Evolutionary conservation across 768 basidiomycete species (phyloP).

Genomic region (Tremella fuciformis): DNA sequence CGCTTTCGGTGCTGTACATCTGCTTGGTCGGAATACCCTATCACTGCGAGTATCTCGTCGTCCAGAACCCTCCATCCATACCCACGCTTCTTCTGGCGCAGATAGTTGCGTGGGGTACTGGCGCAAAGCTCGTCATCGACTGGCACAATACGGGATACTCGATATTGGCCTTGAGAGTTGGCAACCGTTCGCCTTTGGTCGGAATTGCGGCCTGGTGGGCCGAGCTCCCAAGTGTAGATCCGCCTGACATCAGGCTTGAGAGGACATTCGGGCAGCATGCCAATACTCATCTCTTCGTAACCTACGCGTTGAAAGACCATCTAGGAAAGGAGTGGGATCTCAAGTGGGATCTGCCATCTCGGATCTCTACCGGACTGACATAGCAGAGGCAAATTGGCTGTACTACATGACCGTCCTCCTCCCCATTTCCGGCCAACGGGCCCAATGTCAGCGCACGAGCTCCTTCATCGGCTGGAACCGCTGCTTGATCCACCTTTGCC

Average conservation of each 20-base stretch:
- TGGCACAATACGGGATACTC: constrained; percentile 99
- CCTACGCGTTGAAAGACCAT: constrained; percentile 73
- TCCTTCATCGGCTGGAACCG: constrained; percentile 54
- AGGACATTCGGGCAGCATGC: constrained; percentile 71
- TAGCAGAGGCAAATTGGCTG: constrained; percentile 68
- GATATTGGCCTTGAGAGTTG: constrained; percentile 80
- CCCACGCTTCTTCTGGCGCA: constrained; percentile 86
- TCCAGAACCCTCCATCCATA: constrained; percentile 98
- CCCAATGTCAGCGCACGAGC: constrained; percentile 72
- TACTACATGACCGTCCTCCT: constrained; percentile 88
- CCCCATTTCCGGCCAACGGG: constrained; percentile 71
- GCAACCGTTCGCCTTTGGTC: constrained; percentile 66
- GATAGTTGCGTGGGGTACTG: constrained; percentile 64
- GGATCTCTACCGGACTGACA: not conserved
- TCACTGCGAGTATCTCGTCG: constrained; percentile 66
- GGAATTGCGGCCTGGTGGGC: constrained; percentile 69
- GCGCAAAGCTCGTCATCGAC: constrained; percentile 88
- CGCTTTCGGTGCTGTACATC: constrained; percentile 61
- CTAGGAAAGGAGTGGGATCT: constrained; percentile 72
- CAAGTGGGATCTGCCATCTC: constrained; percentile 57
- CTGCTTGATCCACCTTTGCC: constrained; percentile 48
- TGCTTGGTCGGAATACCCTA: constrained; percentile 67
- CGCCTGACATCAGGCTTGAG: constrained; percentile 68
- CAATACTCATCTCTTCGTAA: constrained; percentile 90
- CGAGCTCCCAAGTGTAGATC: constrained; percentile 3